Conservation (phyloP, 2,329 filamentous ascomycete genomes). For the Colletotrichum sp. region DNA sequence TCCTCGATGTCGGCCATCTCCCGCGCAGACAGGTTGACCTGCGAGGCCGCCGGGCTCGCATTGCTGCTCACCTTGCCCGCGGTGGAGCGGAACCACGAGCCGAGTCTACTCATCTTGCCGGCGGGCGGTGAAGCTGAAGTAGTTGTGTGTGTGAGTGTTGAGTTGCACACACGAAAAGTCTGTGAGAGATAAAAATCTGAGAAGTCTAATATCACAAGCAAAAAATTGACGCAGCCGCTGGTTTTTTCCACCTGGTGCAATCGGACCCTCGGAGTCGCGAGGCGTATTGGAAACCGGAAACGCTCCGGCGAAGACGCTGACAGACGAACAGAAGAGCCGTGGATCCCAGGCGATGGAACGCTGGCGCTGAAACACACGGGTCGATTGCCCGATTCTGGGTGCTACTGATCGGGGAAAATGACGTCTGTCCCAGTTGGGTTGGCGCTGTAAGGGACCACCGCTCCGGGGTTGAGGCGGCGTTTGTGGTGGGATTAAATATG, state of each 20-base stretch:
- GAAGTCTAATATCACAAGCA: not conserved
- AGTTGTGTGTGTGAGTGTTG: not conserved
- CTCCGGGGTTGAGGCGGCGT: not conserved
- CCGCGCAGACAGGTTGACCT: slow-evolving; percentile 35
- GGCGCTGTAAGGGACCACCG: not conserved
- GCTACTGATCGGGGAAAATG: slow-evolving; percentile 5
- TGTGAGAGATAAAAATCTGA: not conserved
- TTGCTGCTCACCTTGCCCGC: slow-evolving; percentile 37
- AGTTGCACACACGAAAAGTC: not conserved
- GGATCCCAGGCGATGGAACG: slow-evolving; percentile 1
- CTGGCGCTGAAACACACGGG: slow-evolving; percentile 16
- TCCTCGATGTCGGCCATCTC: slow-evolving; percentile 62
- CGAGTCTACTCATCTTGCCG: slow-evolving; percentile 49
- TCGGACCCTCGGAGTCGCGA: slow-evolving; percentile 10
- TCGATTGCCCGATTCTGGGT: not conserved
- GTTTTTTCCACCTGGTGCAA: not conserved
- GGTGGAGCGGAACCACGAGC: slow-evolving; percentile 56
- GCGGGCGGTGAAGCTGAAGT: not conserved
- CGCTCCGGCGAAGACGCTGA: slow-evolving; percentile 14
- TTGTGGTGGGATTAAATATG: slow-evolving; percentile 6
- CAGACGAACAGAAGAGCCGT: not conserved
- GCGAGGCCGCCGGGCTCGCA: slow-evolving; percentile 34
- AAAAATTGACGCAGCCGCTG: not conserved
- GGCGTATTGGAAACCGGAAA: slow-evolving; percentile 8
- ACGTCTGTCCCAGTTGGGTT: not conserved